Base-by-base conservation (phyloP, 805 yeast genomes). In the Hanseniaspora pseudoguilliermondii region DNA sequence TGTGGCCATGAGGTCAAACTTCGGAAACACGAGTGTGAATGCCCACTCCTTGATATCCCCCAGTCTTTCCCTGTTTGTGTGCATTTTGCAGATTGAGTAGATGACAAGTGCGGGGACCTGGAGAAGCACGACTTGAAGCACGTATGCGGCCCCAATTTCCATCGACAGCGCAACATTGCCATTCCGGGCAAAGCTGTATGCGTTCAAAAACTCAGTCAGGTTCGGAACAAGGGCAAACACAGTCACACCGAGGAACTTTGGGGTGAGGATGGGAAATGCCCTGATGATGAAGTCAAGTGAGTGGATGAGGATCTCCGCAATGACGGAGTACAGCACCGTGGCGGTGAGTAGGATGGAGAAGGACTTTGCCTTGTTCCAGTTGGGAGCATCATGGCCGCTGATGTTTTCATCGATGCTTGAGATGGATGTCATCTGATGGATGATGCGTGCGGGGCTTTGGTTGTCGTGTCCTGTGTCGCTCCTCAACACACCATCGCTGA, bases 111-210 rank as follows among this genome's bases (percentile, higher is more conserved):
- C 82, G 0, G 98, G 98, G 48, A 93, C 86, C 67, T 93, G 98
- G 60, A 93, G 75, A 57, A 93, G 73, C 62, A 96, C 91, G 16
- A 93, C 98, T 68, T 93, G 98, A 58, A 93, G 74, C 0, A 96
- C 98, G 66, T 93, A 93, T 0, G 98, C 98, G 59, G 95, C 83
- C 58, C 98, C 98, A 68, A 93, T 93, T 66, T 93, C 98, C 95
- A 93, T 86, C 2, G 96, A 86, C 47, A 93, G 73, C 0, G 98
- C 96, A 55, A 93, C 96, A 62, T 93, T 93, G 1, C 98, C 98
- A 62, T 91, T 82, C 62, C 88, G 81, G 0, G 98, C 98, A 73
- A 93, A 93, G 27, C 96, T 89, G 57, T 93, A 90, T 63, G 97
- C 98, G 69, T 93, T 93, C 57, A 93, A 77, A 64, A 93, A 93